A percentile compares a stretch with the other conserved stretches of the same genome.
Conservation (phyloP, 495 filamentous ascomycete species). For the Podospora fimiseda region DNA sequence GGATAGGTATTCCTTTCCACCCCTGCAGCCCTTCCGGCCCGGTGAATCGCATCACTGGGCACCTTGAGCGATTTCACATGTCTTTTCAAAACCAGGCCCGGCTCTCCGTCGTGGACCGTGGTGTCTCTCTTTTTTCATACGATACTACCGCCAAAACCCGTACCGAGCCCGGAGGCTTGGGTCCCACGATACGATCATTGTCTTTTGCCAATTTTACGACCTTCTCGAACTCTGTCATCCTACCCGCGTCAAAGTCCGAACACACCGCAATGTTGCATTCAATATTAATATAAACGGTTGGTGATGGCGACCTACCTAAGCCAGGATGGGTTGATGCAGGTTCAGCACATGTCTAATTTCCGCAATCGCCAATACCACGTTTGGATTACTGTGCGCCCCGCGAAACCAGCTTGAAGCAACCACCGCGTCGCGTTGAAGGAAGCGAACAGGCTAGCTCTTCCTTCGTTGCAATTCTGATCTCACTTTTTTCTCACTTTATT, state of each 20-base stretch:
- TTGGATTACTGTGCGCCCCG: background rate
- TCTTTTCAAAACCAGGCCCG: background rate
- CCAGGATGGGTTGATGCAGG: background rate
- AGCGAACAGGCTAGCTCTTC: too few species aligned
- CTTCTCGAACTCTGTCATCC: too few species aligned
- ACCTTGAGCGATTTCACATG: background rate
- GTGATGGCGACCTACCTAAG: background rate
- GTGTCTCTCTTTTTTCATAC: too few species aligned
- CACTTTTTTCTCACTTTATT: too few species aligned
- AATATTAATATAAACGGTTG: background rate
- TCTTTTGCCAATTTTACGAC: too few species aligned
- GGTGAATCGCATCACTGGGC: background rate
- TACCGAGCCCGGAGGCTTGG: background rate
- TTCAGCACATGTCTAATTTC: constrained; percentile 4
- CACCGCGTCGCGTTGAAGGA: background rate
- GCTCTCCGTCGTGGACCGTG: background rate
- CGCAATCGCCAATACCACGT: constrained; percentile 1
- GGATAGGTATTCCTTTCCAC: background rate
- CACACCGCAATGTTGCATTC: too few species aligned
- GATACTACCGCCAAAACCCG: too few species aligned
- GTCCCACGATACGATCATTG: too few species aligned
- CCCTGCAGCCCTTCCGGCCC: background rate
- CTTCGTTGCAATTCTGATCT: too few species aligned
- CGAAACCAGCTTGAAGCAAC: background rate
- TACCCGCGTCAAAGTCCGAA: too few species aligned